Evolutionary conservation across 1,284 basidiomycete species (phyloP).

Genomic region (Ustilago nuda): DNA sequence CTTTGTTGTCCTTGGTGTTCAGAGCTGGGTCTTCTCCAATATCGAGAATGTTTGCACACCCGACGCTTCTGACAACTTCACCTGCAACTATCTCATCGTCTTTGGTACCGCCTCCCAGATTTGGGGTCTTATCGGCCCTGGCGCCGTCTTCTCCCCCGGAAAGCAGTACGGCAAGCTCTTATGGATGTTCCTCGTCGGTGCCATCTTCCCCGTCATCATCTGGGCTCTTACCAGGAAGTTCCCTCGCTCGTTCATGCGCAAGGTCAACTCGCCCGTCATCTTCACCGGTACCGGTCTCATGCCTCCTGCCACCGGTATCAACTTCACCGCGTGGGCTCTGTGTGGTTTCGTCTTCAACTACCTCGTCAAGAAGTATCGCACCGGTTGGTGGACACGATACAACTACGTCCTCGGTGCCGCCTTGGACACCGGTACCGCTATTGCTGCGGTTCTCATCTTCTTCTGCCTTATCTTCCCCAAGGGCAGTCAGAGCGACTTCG

Average conservation of each 20-base stretch:
- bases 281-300: slow-evolving; percentile 62
- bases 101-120: slow-evolving; percentile 64
- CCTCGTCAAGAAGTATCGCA: slow-evolving; percentile 61
- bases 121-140: slow-evolving; percentile 71
- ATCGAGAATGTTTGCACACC: slow-evolving; percentile 78
- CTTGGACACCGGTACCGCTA: slow-evolving; percentile 69
- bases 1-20: slow-evolving; percentile 71
- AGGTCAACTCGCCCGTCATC: slow-evolving; percentile 62
- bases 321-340: slow-evolving; percentile 67
- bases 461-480: slow-evolving; percentile 50
- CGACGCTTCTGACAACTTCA: slow-evolving; percentile 64
- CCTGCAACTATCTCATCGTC: slow-evolving; percentile 54
- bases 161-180: slow-evolving; percentile 57
- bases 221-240: slow-evolving; percentile 58
- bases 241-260: slow-evolving; percentile 51
- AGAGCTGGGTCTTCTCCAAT: slow-evolving; percentile 81
- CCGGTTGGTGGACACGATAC: slow-evolving; percentile 70
- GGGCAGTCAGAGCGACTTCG: slow-evolving; percentile 40
- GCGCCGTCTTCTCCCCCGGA: slow-evolving; percentile 55
- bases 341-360: slow-evolving; percentile 72
- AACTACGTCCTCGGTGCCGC: slow-evolving; percentile 70
- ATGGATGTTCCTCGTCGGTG: slow-evolving; percentile 62
- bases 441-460: slow-evolving; percentile 57
- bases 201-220: slow-evolving; percentile 58
- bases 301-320: slow-evolving; percentile 69